Conservation (phyloP, 306 rosid species). For the Ochetophila trinervis region DNA sequence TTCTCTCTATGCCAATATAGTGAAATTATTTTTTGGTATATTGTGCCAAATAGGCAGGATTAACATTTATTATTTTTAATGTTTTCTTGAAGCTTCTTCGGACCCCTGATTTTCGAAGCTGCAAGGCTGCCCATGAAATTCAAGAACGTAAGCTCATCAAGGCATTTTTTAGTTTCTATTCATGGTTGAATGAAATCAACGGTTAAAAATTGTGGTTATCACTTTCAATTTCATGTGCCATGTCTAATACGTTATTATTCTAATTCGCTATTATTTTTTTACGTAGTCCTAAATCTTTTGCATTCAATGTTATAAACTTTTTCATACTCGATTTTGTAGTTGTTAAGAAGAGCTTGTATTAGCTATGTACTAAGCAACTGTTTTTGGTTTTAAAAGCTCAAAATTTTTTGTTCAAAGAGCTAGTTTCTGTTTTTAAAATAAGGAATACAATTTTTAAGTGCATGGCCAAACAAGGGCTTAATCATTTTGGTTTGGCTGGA, state of each 20-base stretch:
- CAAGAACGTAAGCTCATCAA: constrained; percentile 59
- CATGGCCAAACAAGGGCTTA: neutral
- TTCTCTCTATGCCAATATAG: neutral
- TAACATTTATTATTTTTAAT: constrained; percentile 19
- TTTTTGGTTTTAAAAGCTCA: too few relatives aligned
- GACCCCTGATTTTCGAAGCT: constrained; percentile 55
- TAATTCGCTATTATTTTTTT: neutral
- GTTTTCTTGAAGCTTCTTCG: constrained; percentile 56
- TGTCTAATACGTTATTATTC: neutral
- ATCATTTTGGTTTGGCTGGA: constrained; percentile 2
- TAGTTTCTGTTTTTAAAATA: too few relatives aligned
- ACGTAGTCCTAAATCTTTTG: neutral
- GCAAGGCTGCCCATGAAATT: constrained; percentile 71
- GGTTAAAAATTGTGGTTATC: neutral
- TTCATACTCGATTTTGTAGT: neutral
- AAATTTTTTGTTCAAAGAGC: too few relatives aligned
- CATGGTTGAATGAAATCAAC: neutral
- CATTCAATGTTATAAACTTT: neutral
- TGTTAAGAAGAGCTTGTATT: neutral
- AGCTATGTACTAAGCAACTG: too few relatives aligned
- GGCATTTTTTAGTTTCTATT: neutral
- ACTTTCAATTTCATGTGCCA: neutral
- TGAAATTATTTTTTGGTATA: constrained; percentile 8
- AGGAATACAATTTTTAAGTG: too few relatives aligned
- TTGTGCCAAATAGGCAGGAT: constrained; percentile 12